A percentile compares a stretch with the other conserved stretches of the same genome.
Conservation (phyloP, 306 rosid genomes). For the Clitoria ternatea region DNA sequence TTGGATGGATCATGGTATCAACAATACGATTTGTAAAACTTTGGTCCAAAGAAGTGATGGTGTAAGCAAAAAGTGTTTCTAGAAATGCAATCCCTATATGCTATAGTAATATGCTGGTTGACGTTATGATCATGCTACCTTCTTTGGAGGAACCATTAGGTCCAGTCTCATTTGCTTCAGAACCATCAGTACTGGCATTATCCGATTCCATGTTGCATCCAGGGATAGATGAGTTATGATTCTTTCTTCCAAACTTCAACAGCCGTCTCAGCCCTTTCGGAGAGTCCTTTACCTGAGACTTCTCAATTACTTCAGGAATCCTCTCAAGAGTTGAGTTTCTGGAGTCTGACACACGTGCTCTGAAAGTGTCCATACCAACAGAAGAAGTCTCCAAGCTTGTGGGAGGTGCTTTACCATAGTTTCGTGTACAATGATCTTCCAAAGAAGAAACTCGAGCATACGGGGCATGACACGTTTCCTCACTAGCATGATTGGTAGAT, state of each 20-base stretch:
- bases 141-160: slow-evolving; percentile 43
- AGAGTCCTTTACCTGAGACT: slow-evolving; percentile 65
- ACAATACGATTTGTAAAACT: neutral
- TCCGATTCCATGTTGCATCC: slow-evolving; percentile 51
- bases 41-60: neutral
- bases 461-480: slow-evolving; percentile 48
- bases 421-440: slow-evolving; percentile 49
- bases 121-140: slow-evolving; percentile 46
- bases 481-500: slow-evolving; percentile 21
- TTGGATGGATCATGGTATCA: neutral
- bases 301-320: slow-evolving; percentile 79
- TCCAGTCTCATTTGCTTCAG: slow-evolving; percentile 50
- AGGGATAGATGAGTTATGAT: slow-evolving; percentile 49
- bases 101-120: neutral
- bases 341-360: slow-evolving; percentile 45
- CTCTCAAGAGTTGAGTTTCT: slow-evolving; percentile 62
- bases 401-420: slow-evolving; percentile 50
- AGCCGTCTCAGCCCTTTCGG: slow-evolving; percentile 67
- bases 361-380: slow-evolving; percentile 38
- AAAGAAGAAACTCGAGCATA: slow-evolving; percentile 61
- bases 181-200: slow-evolving; percentile 31
- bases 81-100: neutral
- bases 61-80: neutral
- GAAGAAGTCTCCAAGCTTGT: slow-evolving; percentile 37
- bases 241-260: slow-evolving; percentile 81